These are phyloP conservation scores for Colletotrichum zoysiae DNA, from an alignment of 2,329 filamentous ascomycete genomes.

Conservation along the genomic window DNA sequence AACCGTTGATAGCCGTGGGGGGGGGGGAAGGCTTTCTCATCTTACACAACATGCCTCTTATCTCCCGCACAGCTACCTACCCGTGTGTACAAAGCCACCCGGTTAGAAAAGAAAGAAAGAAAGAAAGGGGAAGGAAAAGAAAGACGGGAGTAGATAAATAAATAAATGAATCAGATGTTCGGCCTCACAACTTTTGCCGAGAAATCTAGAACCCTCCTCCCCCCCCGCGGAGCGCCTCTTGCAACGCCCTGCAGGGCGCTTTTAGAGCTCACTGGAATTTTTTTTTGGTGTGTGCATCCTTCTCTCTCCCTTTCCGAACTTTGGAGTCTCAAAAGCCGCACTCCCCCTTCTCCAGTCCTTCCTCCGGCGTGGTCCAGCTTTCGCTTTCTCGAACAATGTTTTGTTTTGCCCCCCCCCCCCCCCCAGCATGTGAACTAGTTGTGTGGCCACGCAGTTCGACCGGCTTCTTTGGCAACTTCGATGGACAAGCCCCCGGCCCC, in stretches of 20 bases:
- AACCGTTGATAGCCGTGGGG: background rate
- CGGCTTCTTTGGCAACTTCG: background rate
- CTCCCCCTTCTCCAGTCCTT: background rate
- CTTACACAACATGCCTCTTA: background rate
- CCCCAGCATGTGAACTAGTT: background rate
- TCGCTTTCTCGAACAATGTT: background rate
- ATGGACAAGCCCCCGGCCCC: background rate
- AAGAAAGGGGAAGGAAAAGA: no score
- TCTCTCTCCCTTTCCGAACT: constrained; percentile 1
- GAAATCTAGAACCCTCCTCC: background rate
- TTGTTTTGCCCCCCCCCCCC: background rate
- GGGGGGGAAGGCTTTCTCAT: no score
- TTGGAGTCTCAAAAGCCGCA: background rate
- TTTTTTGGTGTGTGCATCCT: background rate
- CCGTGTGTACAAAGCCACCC: background rate
- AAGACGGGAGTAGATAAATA: no score
- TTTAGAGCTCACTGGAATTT: no score
- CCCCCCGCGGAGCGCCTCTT: background rate
- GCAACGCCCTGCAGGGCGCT: background rate
- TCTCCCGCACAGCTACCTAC: background rate
- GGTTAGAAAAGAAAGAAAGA: no score
- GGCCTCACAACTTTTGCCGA: background rate
- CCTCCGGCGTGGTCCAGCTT: background rate
- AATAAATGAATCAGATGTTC: no score
- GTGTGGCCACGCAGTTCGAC: background rate